Evolutionary conservation across 192 early-diverging fungal genomes (phyloP).

Genomic region (Coemansia sp.): DNA sequence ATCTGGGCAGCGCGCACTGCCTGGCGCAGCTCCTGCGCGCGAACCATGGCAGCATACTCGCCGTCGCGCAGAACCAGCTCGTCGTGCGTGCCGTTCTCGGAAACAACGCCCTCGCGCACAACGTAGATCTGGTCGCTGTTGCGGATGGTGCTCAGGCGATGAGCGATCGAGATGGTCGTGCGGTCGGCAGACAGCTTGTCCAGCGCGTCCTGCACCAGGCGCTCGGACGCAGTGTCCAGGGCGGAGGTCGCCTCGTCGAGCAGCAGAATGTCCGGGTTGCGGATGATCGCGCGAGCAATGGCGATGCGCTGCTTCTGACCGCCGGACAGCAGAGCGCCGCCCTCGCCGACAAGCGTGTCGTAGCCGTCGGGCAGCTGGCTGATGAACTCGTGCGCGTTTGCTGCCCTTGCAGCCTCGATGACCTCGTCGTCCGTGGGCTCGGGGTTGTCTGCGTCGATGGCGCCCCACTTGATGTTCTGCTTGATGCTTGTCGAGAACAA

Average conservation of each 20-base stretch:
- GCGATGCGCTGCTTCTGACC: conserved; percentile 97
- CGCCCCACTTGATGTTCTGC: conserved; percentile 78
- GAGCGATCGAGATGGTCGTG: conserved; percentile 89
- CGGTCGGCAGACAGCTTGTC: conserved; percentile 69
- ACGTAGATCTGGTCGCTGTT: conserved; percentile 87
- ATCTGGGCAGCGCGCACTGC: conserved; percentile 42
- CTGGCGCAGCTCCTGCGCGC: conserved; percentile 82
- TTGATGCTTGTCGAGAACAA: conserved; percentile 74
- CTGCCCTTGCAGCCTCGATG: conserved; percentile 60
- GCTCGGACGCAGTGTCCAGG: conserved; percentile 77
- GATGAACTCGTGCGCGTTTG: conserved; percentile 76
- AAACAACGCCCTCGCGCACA: conserved; percentile 65
- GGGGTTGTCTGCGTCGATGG: conserved; percentile 51
- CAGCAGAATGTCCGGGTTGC: conserved; percentile 78
- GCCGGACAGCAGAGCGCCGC: conserved; percentile 74
- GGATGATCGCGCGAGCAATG: conserved; percentile 88
- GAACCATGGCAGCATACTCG: conserved; percentile 56
- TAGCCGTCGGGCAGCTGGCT: conserved; percentile 67
- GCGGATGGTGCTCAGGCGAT: conserved; percentile 88
- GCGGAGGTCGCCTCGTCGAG: conserved; percentile 90
- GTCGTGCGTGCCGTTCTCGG: conserved; percentile 76
- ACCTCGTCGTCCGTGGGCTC: conserved; percentile 72
- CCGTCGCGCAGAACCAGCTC: conserved; percentile 63
- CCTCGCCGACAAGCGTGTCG: conserved; percentile 85
- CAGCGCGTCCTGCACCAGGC: conserved; percentile 77